These are phyloP conservation scores for Phytophthora colocasiae DNA, from an alignment of 352 stramenopile species.

Conservation along the genomic window DNA sequence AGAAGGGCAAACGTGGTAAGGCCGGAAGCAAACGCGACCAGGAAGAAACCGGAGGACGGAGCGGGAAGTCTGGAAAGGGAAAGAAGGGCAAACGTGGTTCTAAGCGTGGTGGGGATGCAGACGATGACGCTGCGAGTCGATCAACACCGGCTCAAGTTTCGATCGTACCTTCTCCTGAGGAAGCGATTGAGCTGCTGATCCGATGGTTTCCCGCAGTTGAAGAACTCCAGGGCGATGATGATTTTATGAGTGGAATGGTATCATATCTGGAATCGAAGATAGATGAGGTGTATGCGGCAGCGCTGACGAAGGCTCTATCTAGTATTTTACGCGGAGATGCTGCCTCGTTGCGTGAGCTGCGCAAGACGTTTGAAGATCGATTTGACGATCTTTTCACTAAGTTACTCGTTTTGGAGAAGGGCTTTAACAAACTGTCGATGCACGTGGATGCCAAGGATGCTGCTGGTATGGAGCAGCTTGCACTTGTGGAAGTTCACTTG, in stretches of 20 bases:
- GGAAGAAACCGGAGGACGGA: constrained; percentile 31
- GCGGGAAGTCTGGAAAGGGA: constrained; percentile 42
- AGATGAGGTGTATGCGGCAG: constrained; percentile 55
- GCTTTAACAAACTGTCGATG: constrained; percentile 71
- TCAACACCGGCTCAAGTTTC: constrained; percentile 26
- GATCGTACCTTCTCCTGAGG: constrained; percentile 58
- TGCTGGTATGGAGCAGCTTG: constrained; percentile 51
- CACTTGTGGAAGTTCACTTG: constrained; percentile 60
- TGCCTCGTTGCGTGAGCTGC: constrained; percentile 69
- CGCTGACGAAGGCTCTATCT: constrained; percentile 60
- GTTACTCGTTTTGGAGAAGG: constrained; percentile 69
- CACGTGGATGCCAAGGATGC: constrained; percentile 62
- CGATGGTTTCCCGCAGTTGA: constrained; percentile 61
- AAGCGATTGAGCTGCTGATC: constrained; percentile 52
- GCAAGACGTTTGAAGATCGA: constrained; percentile 76
- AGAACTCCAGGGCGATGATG: constrained; percentile 60
- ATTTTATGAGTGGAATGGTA: constrained; percentile 65
- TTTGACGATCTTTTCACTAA: constrained; percentile 71
- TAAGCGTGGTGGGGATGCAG: constrained; percentile 42
- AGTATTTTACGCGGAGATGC: constrained; percentile 79
- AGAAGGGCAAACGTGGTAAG: constrained; percentile 61
- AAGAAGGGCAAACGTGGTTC: constrained; percentile 53
- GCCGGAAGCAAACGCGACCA: constrained; percentile 36
- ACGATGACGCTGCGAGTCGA: constrained; percentile 16
- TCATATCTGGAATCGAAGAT: constrained; percentile 54